Evolutionary conservation across 108 stramenopile species (phyloP).

Genomic region (Nitzschia putrida): DNA sequence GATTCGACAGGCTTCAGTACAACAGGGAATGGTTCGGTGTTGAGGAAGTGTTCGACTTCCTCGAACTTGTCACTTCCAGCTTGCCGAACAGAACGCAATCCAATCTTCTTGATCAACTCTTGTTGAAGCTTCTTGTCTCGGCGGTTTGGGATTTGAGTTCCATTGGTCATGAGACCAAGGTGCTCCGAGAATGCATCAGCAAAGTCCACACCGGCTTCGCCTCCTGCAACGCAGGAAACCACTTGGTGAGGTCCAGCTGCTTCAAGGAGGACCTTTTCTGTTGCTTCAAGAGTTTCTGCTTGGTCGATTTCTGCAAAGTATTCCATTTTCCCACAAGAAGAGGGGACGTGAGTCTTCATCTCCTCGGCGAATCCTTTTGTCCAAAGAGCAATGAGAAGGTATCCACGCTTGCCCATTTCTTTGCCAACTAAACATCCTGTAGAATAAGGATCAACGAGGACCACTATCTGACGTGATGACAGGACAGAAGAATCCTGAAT

Average conservation of each 20-base stretch:
- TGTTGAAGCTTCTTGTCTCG: slow-evolving; percentile 84
- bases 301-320: slow-evolving; percentile 62
- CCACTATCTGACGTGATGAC: slow-evolving; percentile 45
- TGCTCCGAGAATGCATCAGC: slow-evolving; percentile 69
- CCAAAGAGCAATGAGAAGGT: slow-evolving; percentile 67
- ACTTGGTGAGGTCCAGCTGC: slow-evolving; percentile 37
- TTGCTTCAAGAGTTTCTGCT: slow-evolving; percentile 41
- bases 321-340: slow-evolving; percentile 50
- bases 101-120: slow-evolving; percentile 66
- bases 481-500: slow-evolving; percentile 36
- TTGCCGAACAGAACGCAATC: slow-evolving; percentile 75
- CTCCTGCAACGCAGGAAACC: slow-evolving; percentile 72
- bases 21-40: slow-evolving; percentile 63
- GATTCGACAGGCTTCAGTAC: slow-evolving; percentile 93
- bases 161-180: slow-evolving; percentile 53
- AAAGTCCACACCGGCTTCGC: slow-evolving; percentile 80
- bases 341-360: slow-evolving; percentile 77
- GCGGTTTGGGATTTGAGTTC: slow-evolving; percentile 66
- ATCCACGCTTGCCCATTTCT: slow-evolving; percentile 78
- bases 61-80: slow-evolving; percentile 65
- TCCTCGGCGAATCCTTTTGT: slow-evolving; percentile 68
- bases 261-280: slow-evolving; percentile 31
- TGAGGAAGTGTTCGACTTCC: slow-evolving; percentile 72
- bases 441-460: slow-evolving; percentile 85
- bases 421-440: slow-evolving; percentile 85